phyloP scores from a whole-genome alignment of 208 protist species.

The Wallacemonas sp. region DNA sequence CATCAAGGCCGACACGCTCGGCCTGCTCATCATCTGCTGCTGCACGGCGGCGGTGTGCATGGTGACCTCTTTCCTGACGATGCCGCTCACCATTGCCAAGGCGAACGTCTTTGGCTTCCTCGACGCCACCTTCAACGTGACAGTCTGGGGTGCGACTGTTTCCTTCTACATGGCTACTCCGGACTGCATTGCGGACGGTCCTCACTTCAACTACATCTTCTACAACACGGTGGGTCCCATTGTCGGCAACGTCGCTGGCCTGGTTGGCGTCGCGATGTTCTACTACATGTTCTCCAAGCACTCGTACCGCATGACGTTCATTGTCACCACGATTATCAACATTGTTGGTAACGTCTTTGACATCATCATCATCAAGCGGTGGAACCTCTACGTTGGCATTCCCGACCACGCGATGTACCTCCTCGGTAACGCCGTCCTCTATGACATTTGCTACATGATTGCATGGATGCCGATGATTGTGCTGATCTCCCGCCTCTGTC shows the following conservation, averaged over 20 bases:
- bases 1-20: conserved; percentile 19
- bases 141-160: conserved; percentile 36
- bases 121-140: conserved; percentile 33
- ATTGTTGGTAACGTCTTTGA: conserved; percentile 47
- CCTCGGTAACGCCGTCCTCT: conserved; percentile 47
- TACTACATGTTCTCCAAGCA: conserved; percentile 36
- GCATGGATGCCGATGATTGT: conserved; percentile 64
- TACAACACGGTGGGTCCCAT: conserved; percentile 32
- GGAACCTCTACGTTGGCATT: conserved; percentile 36
- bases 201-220: conserved; percentile 45
- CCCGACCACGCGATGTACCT: conserved; percentile 48
- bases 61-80: conserved; percentile 26
- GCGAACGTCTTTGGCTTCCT: conserved; percentile 44
- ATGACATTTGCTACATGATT: conserved; percentile 47
- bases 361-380: conserved; percentile 51
- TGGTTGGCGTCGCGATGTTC: conserved; percentile 45
- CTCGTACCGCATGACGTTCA: conserved; percentile 42
- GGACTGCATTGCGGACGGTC: conserved; percentile 36
- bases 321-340: conserved; percentile 39
- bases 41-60: conserved; percentile 17
- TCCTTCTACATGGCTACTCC: conserved; percentile 33
- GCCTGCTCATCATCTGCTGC: conserved; percentile 16
- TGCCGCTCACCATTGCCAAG: conserved; percentile 41
- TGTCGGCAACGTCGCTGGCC: conserved; percentile 32
- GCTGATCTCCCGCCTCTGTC: conserved; percentile 65